Conservation (phyloP, 2,329 filamentous ascomycete species). For the Botrytis medusae region DNA sequence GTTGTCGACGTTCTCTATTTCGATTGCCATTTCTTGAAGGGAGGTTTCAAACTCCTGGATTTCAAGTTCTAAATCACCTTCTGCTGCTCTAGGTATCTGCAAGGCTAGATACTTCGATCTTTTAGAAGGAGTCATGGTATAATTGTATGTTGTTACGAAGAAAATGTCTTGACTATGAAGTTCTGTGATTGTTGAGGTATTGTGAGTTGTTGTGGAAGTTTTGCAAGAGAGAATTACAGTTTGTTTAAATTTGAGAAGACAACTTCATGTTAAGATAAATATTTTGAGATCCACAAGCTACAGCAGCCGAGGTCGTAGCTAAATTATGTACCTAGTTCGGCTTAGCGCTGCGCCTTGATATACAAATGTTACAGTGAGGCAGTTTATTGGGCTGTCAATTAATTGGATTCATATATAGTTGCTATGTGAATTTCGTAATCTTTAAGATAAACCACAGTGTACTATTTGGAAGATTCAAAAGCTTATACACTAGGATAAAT, state of each 20-base stretch:
- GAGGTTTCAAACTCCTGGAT: not conserved
- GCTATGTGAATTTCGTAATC: not conserved
- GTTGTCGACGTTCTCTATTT: not conserved
- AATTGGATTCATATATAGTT: not conserved
- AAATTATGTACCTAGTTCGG: not conserved
- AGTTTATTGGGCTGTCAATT: accelerated
- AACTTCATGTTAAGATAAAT: not conserved
- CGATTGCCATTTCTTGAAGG: not conserved
- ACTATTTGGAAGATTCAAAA: not conserved
- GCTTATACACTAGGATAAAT: not conserved
- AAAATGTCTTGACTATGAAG: not conserved
- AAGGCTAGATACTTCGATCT: not conserved
- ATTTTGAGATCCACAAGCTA: not conserved
- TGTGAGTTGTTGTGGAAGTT: not conserved
- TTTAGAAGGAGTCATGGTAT: not conserved
- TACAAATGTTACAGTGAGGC: not conserved
- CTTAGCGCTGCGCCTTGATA: not conserved
- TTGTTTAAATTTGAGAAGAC: not conserved
- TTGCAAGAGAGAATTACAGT: not conserved
- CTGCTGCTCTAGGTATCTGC: not conserved
- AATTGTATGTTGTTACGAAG: not conserved
- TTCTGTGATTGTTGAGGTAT: not conserved
- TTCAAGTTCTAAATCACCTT: not conserved
- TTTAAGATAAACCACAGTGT: not conserved
- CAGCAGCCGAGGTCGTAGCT: not conserved